Conservation (phyloP, 176 grass and related monocot species). For the Bothriochloa decipiens region DNA sequence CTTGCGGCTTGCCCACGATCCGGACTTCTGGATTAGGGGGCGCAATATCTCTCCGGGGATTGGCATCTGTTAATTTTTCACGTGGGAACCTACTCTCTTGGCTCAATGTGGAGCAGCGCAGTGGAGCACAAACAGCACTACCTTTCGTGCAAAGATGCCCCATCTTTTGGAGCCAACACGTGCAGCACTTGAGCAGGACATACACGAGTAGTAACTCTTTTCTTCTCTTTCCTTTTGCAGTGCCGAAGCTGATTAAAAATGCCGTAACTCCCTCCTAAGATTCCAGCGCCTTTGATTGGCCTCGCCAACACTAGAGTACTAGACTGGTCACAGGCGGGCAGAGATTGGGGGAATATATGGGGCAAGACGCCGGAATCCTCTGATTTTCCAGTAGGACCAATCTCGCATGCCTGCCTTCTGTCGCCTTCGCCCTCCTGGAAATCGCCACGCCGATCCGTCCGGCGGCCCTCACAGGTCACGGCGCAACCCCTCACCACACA, state of each 20-base stretch:
- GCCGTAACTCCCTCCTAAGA: background rate
- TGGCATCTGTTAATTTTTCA: background rate
- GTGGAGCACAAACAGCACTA: background rate
- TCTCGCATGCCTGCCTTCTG: conserved; percentile 31
- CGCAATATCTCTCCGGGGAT: background rate
- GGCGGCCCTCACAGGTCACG: background rate
- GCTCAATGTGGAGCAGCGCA: background rate
- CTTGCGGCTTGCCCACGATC: no score
- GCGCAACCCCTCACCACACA: background rate
- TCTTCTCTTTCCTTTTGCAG: background rate
- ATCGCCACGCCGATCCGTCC: conserved; percentile 11
- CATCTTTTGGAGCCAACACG: background rate
- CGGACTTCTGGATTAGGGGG: background rate
- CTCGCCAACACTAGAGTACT: background rate
- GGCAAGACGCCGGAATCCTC: conserved; percentile 36
- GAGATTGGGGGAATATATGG: conserved; percentile 40
- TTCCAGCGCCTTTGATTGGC: conserved; percentile 27
- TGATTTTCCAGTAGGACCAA: conserved; percentile 18
- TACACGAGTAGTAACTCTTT: background rate
- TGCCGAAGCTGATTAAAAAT: background rate
- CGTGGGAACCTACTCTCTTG: background rate
- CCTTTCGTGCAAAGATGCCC: background rate
- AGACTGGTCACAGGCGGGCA: background rate
- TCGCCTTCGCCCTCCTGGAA: conserved; percentile 1
- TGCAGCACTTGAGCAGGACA: background rate